Base-by-base conservation (phyloP, 2,329 filamentous ascomycete genomes). In the Alternaria gaisen region DNA sequence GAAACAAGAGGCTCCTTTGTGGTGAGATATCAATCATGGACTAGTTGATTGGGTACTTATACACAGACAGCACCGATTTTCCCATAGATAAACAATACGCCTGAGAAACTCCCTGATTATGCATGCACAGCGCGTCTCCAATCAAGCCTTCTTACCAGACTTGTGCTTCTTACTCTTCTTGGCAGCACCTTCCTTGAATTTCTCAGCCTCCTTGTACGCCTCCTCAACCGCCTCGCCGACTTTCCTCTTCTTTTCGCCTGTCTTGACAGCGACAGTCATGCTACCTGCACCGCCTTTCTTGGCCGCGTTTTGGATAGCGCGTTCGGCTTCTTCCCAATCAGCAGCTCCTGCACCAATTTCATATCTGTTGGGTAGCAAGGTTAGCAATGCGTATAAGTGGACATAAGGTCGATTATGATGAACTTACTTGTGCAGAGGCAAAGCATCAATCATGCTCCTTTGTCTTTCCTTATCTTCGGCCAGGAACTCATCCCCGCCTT, bases 361-460 rank as follows among this genome's bases (percentile, higher is more conserved):
- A 58, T 82, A 82, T 53, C 80, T 82, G 34, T 14, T 32, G n/a
- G 34, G 9, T 26, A n/a, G 7, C 14, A 14, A 42, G 12, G 41
- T 68, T 57, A 63, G 59, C 30, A 22, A 3, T 41, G 38, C 18
- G 7, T 8, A 22, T 14, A 11, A 22, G 38, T 22, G 18, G 8
- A n/a, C 6, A 16, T 4, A 38, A 38, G 16, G 11, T 41, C 7
- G 10, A 7, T 0, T 42, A 24, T 5, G n/a, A n/a, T 36, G 11
- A 20, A 58, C 90, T 86, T 85, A 94, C 88, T 91, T 90, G 72
- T 97, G 93, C 53, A 98, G 84, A 44, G 94, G 94, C 63, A 98
- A 82, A 64, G 93, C 91, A 82, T 97, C 92, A 72, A 98, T 97
- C 67, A 98, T 83, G 68, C 92, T 91, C 71, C 91, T 88, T 79